Evolutionary conservation across 108 stramenopile species (phyloP).

Genomic region (Skeletonema costatum): DNA sequence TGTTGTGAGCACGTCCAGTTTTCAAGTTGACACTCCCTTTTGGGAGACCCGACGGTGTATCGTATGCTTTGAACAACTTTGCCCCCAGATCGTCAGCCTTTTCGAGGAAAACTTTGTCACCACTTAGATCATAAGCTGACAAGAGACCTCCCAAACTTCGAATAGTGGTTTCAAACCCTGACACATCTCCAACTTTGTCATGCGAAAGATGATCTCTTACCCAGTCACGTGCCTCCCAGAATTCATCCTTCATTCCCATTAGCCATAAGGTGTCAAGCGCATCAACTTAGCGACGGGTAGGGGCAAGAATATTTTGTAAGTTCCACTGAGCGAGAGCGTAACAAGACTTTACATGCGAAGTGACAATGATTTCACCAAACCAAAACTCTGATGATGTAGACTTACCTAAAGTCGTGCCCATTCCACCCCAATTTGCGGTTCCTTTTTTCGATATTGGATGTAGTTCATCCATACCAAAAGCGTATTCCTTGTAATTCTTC

Average conservation of each 20-base stretch:
- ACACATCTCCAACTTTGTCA: conserved; percentile 60
- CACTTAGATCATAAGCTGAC: conserved; percentile 86
- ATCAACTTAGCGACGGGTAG: conserved; percentile 67
- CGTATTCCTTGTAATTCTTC: conserved; percentile 67
- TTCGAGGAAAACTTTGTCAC: conserved; percentile 70
- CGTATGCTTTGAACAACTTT: conserved; percentile 64
- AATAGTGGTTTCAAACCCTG: conserved; percentile 98
- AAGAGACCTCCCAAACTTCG: conserved; percentile 94
- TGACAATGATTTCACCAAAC: no score
- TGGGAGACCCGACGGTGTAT: conserved; percentile 74
- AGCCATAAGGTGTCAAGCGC: conserved; percentile 97
- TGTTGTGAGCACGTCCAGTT: conserved; percentile 42
- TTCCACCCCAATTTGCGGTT: conserved; percentile 77
- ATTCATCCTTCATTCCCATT: conserved; percentile 95
- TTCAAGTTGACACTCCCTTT: conserved; percentile 55
- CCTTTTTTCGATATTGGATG: conserved; percentile 55
- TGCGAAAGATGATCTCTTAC: conserved; percentile 67
- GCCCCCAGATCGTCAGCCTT: conserved; percentile 79
- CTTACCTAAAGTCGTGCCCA: conserved; percentile 77
- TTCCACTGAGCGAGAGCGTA: not conserved
- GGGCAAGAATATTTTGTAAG: no score
- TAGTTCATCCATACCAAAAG: conserved; percentile 88
- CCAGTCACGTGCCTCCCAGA: conserved; percentile 88
- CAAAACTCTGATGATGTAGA: no score
- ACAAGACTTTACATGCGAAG: not conserved